Percentiles rank a stretch among this genome's conserved stretches.
These are phyloP conservation scores for Pseudocercospora eumusae DNA, from an alignment of 2,329 filamentous ascomycete species.

Conservation along the genomic window DNA sequence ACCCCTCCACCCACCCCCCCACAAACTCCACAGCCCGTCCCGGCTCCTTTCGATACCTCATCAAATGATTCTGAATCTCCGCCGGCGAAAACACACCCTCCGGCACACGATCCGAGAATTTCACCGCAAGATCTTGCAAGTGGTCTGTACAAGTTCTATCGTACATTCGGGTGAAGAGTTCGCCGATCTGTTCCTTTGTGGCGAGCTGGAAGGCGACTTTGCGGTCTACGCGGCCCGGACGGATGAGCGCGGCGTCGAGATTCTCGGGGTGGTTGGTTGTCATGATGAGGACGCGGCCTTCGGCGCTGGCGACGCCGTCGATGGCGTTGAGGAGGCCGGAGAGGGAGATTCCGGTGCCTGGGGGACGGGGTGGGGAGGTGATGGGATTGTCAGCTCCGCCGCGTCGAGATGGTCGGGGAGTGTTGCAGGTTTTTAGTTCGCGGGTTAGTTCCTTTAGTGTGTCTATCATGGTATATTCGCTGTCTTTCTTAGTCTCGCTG, in stretches of 20 bases:
- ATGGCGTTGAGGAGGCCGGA: slow-evolving; percentile 81
- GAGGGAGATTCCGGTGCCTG: slow-evolving; percentile 74
- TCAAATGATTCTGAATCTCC: no score
- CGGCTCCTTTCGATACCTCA: no score
- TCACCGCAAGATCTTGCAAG: no score
- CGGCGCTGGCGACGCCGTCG: slow-evolving; percentile 76
- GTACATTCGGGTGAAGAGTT: slow-evolving; percentile 48
- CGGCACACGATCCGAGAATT: no score
- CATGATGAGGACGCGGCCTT: slow-evolving; percentile 79
- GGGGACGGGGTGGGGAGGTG: no score
- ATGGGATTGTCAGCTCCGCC: neutral
- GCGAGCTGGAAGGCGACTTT: slow-evolving; percentile 62
- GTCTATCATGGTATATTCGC: slow-evolving; percentile 25
- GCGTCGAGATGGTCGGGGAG: slow-evolving; percentile 11
- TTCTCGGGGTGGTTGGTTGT: slow-evolving; percentile 75
- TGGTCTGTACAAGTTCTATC: no score
- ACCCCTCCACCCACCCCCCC: no score
- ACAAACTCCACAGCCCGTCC: no score
- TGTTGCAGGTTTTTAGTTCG: slow-evolving; percentile 32
- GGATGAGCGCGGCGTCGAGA: slow-evolving; percentile 66
- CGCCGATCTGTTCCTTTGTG: slow-evolving; percentile 43
- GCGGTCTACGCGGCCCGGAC: slow-evolving; percentile 70
- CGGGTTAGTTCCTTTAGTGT: slow-evolving; percentile 36
- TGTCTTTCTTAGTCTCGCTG: slow-evolving; percentile 29
- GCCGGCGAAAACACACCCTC: no score